Percentiles rank a stretch among this genome's conserved stretches.
These are phyloP conservation scores for Polyporus tsugae DNA, from an alignment of 1,284 basidiomycete genomes.

Conservation along the genomic window DNA sequence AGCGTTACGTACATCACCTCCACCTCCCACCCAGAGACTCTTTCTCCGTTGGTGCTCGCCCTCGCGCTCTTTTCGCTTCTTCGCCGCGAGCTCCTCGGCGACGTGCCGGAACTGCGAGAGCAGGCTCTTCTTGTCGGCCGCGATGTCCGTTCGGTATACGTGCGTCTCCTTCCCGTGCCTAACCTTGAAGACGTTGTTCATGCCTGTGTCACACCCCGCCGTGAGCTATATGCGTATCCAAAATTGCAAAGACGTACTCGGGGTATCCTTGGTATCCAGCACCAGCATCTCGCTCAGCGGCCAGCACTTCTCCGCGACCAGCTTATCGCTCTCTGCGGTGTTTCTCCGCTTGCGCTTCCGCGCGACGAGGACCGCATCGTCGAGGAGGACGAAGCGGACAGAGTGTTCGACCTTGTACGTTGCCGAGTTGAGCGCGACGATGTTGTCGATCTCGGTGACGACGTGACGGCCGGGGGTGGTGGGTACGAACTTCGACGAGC, in stretches of 20 bases:
- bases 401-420: conserved; percentile 93
- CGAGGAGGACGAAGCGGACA: conserved; percentile 91
- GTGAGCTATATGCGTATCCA: conserved; percentile 7
- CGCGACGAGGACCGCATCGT: conserved; percentile 92
- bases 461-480: conserved; percentile 91
- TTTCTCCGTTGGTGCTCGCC: conserved; percentile 89
- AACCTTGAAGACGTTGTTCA: conserved; percentile 97
- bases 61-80: conserved; percentile 91
- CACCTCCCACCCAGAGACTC: conserved; percentile 70
- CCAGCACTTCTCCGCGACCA: conserved; percentile 95
- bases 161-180: conserved; percentile 92
- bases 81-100: conserved; percentile 89
- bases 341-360: conserved; percentile 62
- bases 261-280: conserved; percentile 94
- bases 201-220: conserved; percentile 59
- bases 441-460: conserved; percentile 86
- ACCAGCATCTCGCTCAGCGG: conserved; percentile 92
- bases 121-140: conserved; percentile 87
- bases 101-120: conserved; percentile 90
- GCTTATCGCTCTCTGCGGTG: conserved; percentile 59
- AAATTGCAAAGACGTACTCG: conserved; percentile 63
- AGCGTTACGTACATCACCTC: conserved; percentile 56
- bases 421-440: conserved; percentile 90
- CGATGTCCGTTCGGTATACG: conserved; percentile 87
- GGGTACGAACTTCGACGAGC: conserved; percentile 96